Evolutionary conservation across 1,284 basidiomycete species (phyloP).

Genomic region (Boletus semigastroideus): DNA sequence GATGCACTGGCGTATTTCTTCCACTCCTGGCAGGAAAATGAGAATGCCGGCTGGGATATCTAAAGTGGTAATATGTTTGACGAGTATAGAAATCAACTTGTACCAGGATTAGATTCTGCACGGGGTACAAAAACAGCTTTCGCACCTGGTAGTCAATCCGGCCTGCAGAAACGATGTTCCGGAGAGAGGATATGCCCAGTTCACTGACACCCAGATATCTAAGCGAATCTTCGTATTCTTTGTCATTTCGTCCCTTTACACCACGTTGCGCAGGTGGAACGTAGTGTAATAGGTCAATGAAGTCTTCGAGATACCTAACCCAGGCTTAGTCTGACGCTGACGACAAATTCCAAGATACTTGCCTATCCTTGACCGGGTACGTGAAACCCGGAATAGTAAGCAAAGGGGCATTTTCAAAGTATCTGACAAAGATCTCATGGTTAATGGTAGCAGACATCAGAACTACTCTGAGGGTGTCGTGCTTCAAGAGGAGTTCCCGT

Average conservation of each 20-base stretch:
- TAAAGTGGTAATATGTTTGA: constrained; percentile 60
- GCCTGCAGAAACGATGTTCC: constrained; percentile 61
- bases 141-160: constrained; percentile 73
- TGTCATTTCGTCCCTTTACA: constrained; percentile 44
- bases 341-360: constrained; percentile 22
- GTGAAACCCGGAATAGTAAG: constrained; percentile 85
- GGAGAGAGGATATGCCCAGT: constrained; percentile 54
- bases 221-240: constrained; percentile 54
- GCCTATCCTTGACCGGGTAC: constrained; percentile 78
- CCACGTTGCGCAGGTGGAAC: constrained; percentile 35
- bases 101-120: not conserved
- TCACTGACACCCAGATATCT: constrained; percentile 55
- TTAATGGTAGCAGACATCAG: constrained; percentile 92
- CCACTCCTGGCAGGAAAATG: constrained; percentile 87
- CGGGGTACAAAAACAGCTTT: constrained; percentile 2
- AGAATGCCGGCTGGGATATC: constrained; percentile 65
- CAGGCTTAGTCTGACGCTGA: not conserved
- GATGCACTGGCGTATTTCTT: constrained; percentile 84
- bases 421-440: constrained; percentile 77
- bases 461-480: constrained; percentile 76
- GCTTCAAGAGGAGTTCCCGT: constrained; percentile 72
- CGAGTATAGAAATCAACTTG: constrained; percentile 68
- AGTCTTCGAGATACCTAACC: constrained; percentile 80
- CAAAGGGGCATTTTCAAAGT: constrained; percentile 80
- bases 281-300: constrained; percentile 58